Evolutionary conservation across 75 land plant species (phyloP).

Genomic region (Pinus taeda): DNA sequence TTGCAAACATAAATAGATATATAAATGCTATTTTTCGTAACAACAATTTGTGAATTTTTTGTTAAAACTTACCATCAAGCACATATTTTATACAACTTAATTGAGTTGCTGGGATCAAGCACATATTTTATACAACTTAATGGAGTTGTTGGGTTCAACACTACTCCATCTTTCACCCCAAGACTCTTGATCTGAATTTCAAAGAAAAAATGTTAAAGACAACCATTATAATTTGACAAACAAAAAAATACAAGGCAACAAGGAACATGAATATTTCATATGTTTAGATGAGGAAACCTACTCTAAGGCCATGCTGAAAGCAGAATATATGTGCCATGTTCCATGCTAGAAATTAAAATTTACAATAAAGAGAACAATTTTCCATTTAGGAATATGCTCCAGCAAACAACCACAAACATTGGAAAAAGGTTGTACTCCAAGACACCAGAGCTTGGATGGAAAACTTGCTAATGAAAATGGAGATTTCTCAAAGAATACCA

Average conservation of each 20-base stretch:
- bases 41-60: too few relatives aligned
- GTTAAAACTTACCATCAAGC: conserved; percentile 72
- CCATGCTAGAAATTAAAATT: neutral
- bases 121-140: conserved; percentile 86
- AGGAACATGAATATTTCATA: neutral
- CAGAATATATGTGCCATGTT: neutral
- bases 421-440: neutral
- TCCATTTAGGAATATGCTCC: neutral
- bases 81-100: conserved; percentile 43
- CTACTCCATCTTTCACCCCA: conserved; percentile 97
- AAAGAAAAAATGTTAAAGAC: neutral
- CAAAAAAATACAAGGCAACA: neutral
- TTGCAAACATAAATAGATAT: too few relatives aligned
- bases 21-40: too few relatives aligned
- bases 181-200: conserved; percentile 71
- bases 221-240: neutral
- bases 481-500: neutral
- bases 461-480: neutral
- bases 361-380: conserved; percentile 4
- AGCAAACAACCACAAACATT: neutral
- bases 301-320: neutral
- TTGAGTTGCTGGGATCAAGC: neutral
- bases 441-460: neutral
- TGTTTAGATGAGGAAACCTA: neutral
- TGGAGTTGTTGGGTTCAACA: conserved; percentile 90